Percentiles rank a stretch among this genome's conserved stretches.
phyloP scores from a whole-genome alignment of 371 early-diverging fungal genomes.

The Parasitella parasitica region DNA sequence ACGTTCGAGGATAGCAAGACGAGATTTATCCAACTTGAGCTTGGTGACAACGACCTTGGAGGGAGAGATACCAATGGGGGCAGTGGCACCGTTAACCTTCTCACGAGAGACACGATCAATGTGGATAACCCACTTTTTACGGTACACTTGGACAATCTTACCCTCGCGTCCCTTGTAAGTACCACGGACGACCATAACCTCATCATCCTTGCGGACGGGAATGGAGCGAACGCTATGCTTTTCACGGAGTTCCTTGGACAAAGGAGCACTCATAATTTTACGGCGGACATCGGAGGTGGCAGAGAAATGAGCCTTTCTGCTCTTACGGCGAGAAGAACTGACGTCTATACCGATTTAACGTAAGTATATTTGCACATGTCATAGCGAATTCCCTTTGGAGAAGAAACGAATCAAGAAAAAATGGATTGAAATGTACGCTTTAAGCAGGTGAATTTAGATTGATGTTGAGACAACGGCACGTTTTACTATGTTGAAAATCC shows the following conservation, averaged over 20 bases:
- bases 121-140: conserved; percentile 98
- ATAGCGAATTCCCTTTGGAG: too few species aligned
- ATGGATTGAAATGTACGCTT: neutral
- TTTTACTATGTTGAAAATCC: neutral
- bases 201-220: conserved; percentile 97
- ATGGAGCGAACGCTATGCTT: conserved; percentile 69
- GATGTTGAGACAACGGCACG: too few species aligned
- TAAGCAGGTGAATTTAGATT: neutral
- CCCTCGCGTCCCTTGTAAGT: conserved; percentile 97
- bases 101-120: conserved; percentile 94
- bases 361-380: too few species aligned
- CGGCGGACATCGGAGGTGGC: conserved; percentile 95
- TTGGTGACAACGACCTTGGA: conserved; percentile 97
- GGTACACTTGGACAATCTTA: conserved; percentile 95
- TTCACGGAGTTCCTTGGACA: conserved; percentile 91
- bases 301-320: conserved; percentile 98
- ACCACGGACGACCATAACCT: conserved; percentile 95
- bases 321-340: conserved; percentile 93
- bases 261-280: conserved; percentile 94
- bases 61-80: conserved; percentile 94
- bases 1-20: conserved; percentile 82
- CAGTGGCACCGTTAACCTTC: conserved; percentile 96
- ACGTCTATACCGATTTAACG: conserved; percentile 60
- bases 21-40: conserved; percentile 95
- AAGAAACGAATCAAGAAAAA: neutral